These are phyloP conservation scores for Scedosporium boydii DNA, from an alignment of 2,329 filamentous ascomycete genomes.

Conservation along the genomic window DNA sequence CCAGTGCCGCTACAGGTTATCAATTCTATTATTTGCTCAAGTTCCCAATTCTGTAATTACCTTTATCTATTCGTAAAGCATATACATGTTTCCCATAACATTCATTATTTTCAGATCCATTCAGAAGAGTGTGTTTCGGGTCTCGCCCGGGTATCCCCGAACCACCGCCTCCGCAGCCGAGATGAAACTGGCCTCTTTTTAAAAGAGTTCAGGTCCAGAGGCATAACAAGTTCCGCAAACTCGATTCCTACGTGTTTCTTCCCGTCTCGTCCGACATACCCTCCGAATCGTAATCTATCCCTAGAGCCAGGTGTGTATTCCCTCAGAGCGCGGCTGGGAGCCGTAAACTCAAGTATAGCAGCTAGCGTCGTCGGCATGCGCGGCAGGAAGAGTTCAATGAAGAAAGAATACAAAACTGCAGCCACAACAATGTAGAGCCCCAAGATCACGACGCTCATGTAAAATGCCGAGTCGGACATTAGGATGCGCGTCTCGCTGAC, in stretches of 20 bases:
- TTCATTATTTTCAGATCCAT: not conserved
- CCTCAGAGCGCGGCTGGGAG: constrained; percentile 31
- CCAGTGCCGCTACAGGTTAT: too few relatives aligned
- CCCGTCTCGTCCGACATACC: constrained; percentile 37
- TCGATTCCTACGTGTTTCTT: constrained; percentile 42
- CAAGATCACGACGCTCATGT: constrained; percentile 33
- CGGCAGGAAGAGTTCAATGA: constrained; percentile 33
- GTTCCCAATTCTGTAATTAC: too few relatives aligned
- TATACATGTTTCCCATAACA: not conserved
- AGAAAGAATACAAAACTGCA: constrained; percentile 28
- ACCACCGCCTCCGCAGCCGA: not conserved
- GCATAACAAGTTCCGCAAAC: constrained; percentile 30
- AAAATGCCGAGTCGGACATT: constrained; percentile 34
- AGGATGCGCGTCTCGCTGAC: constrained; percentile 33
- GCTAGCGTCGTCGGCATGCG: constrained; percentile 42
- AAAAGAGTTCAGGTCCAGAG: not conserved
- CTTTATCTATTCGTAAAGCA: too few relatives aligned
- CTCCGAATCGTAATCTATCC: constrained; percentile 36
- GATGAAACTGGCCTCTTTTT: not conserved
- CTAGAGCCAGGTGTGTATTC: not conserved
- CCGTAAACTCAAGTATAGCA: constrained; percentile 34
- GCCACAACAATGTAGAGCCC: constrained; percentile 31
- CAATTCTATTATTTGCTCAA: too few relatives aligned
- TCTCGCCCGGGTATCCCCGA: not conserved
- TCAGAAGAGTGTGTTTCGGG: too few relatives aligned